Evolutionary conservation across 805 yeast genomes (phyloP).

Genomic region (Candida xyloterini): DNA sequence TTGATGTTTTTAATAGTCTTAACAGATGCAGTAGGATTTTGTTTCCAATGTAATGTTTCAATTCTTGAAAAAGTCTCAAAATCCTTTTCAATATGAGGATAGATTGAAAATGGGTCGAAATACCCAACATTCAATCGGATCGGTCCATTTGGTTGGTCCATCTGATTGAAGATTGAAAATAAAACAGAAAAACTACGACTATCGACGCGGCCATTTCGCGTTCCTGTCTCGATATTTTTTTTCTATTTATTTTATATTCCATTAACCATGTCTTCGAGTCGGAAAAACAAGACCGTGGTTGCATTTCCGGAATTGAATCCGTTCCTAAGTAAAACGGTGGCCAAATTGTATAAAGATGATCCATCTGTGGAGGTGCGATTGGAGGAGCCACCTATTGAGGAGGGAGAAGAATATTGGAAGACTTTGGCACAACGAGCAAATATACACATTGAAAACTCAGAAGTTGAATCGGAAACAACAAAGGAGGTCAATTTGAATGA

Average conservation of each 20-base stretch:
- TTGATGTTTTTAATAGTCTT: slow-evolving; percentile 62
- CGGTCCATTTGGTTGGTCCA: slow-evolving; percentile 5
- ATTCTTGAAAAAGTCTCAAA: slow-evolving; percentile 50
- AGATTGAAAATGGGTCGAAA: slow-evolving; percentile 72
- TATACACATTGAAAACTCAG: slow-evolving; percentile 17
- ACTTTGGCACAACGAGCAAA: slow-evolving; percentile 31
- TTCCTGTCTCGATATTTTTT: neutral
- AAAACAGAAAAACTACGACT: neutral
- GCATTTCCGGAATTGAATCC: slow-evolving; percentile 20
- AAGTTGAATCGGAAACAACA: neutral
- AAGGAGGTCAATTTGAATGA: neutral
- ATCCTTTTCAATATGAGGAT: slow-evolving; percentile 40
- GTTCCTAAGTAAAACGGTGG: slow-evolving; percentile 23
- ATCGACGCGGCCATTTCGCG: slow-evolving; percentile 4
- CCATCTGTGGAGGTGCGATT: slow-evolving; percentile 15
- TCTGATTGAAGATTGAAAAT: slow-evolving; percentile 1
- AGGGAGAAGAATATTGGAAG: slow-evolving; percentile 27
- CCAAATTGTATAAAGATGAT: slow-evolving; percentile 20
- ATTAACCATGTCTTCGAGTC: slow-evolving; percentile 3
- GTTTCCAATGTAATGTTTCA: slow-evolving; percentile 69
- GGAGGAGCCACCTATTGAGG: slow-evolving; percentile 13
- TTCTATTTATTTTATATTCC: neutral
- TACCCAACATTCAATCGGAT: slow-evolving; percentile 46
- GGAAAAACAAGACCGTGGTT: slow-evolving; percentile 11
- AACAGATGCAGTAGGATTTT: slow-evolving; percentile 46